Conservation (phyloP, 495 filamentous ascomycete genomes). For the Lindgomyces ingoldianus region DNA sequence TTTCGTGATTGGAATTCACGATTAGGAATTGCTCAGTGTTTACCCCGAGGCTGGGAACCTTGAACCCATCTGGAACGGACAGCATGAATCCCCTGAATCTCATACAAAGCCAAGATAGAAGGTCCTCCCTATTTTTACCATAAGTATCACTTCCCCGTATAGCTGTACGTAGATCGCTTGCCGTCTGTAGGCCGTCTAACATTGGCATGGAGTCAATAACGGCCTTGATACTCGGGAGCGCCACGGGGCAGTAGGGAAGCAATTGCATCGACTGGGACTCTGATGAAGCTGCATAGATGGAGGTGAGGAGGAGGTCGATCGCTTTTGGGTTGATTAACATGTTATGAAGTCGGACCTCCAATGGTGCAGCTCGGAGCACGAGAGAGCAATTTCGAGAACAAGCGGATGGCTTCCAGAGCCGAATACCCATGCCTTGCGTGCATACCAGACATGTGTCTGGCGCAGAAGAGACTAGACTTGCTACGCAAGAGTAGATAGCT, state of each 20-base stretch:
- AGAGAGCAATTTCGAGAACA: not conserved
- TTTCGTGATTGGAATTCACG: slow-evolving; percentile 30
- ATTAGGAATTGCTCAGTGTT: slow-evolving; percentile 40
- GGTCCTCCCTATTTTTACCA: slow-evolving; percentile 2
- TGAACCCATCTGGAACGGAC: slow-evolving; percentile 27
- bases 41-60: slow-evolving; percentile 37
- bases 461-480: not conserved
- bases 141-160: not conserved
- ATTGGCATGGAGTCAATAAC: slow-evolving; percentile 2
- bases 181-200: not conserved
- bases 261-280: not conserved
- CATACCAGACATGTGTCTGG: slow-evolving; percentile 4
- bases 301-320: slow-evolving; percentile 6
- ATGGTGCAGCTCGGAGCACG: not conserved
- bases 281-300: not conserved
- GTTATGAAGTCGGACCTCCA: slow-evolving; percentile 6
- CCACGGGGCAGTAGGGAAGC: not conserved
- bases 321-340: slow-evolving; percentile 1
- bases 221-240: not conserved
- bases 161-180: not conserved
- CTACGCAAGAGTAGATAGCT: not conserved
- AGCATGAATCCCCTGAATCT: slow-evolving; percentile 35
- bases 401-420: not conserved
- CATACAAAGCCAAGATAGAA: slow-evolving; percentile 37
- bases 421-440: not conserved